A percentile compares a stretch with the other conserved stretches of the same genome.
Conservation (phyloP, 306 rosid species). For the Hylodesmum podocarpum region DNA sequence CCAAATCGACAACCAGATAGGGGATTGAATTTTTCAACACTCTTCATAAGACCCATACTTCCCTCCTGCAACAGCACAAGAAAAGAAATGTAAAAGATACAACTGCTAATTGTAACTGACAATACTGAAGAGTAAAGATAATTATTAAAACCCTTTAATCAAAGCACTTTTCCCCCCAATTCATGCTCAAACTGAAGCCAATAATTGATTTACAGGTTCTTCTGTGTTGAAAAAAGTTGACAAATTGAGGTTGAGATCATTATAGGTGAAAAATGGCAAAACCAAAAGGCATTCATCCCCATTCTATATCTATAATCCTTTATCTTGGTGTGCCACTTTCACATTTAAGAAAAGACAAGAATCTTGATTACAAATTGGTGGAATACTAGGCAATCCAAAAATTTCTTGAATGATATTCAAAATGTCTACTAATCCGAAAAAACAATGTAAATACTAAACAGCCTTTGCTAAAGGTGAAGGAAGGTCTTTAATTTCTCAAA, state of each 20-base stretch:
- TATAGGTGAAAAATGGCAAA: neutral
- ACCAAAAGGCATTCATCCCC: neutral
- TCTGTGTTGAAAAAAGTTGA: neutral
- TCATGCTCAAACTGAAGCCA: constrained; percentile 11
- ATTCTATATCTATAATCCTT: neutral
- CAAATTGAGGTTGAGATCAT: neutral
- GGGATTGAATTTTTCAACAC: constrained; percentile 83
- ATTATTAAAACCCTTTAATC: neutral
- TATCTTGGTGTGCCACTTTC: neutral
- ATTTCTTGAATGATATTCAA: neutral
- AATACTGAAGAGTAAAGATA: constrained; percentile 6
- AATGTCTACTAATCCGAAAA: neutral
- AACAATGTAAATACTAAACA: neutral
- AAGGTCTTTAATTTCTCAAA: constrained; percentile 17
- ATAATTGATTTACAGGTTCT: neutral
- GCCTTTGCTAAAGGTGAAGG: neutral
- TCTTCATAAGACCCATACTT: constrained; percentile 89
- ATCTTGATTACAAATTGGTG: neutral
- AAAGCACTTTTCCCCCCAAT: neutral
- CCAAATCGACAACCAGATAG: constrained; percentile 76
- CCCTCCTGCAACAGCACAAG: constrained; percentile 64
- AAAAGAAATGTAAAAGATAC: constrained; percentile 25
- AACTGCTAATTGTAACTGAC: constrained; percentile 10
- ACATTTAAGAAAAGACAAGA: neutral
- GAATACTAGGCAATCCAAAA: neutral